These are phyloP conservation scores for Alliaria petiolata DNA, from an alignment of 345 rosid genomes.

Conservation along the genomic window DNA sequence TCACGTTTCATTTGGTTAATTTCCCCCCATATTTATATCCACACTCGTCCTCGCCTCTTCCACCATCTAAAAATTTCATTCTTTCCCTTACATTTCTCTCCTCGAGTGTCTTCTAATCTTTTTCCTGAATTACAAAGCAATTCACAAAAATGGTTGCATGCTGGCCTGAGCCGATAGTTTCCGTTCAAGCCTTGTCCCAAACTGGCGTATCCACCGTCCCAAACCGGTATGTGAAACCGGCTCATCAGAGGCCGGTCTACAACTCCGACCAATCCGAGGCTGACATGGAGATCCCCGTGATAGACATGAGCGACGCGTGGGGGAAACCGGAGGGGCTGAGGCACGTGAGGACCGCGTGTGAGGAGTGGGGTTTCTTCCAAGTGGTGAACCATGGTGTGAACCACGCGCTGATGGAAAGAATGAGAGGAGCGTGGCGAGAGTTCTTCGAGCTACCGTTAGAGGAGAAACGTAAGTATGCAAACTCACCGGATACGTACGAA, in stretches of 20 bases:
- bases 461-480: slow-evolving; percentile 57
- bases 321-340: slow-evolving; percentile 25
- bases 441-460: slow-evolving; percentile 78
- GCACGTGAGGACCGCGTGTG: slow-evolving; percentile 49
- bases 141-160: slow-evolving; percentile 29
- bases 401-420: slow-evolving; percentile 45
- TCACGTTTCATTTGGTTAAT: not conserved
- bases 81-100: not conserved
- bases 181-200: slow-evolving; percentile 80
- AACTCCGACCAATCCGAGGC: not conserved
- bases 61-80: slow-evolving; percentile 13
- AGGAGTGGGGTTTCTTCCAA: slow-evolving; percentile 92
- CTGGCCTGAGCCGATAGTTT: slow-evolving; percentile 92
- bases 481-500: slow-evolving; percentile 76
- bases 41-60: not conserved
- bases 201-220: slow-evolving; percentile 57
- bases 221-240: slow-evolving; percentile 56
- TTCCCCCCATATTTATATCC: slow-evolving; percentile 5
- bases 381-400: slow-evolving; percentile 85
- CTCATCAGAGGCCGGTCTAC: slow-evolving; percentile 41
- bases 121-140: too few relatives aligned
- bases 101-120: not conserved
- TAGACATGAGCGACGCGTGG: slow-evolving; percentile 44
- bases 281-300: slow-evolving; percentile 46
- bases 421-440: slow-evolving; percentile 57